phyloP scores from a whole-genome alignment of 345 rosid genomes.

The Salix brachista region DNA sequence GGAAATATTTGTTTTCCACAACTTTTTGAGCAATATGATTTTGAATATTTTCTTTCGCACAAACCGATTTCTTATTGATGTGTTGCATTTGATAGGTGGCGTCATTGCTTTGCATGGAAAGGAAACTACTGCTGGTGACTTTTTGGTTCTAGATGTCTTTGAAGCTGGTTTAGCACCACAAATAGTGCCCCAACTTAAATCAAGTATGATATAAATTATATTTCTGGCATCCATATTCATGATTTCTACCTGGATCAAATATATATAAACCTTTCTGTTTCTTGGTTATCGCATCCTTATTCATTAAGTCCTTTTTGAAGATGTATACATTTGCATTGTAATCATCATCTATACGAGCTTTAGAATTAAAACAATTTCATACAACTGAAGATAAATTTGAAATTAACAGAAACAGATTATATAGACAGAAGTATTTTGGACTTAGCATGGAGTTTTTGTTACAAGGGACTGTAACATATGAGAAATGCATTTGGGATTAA shows the following conservation, averaged over 20 bases:
- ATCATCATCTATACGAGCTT: background rate
- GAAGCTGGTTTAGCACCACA: slow-evolving; percentile 93
- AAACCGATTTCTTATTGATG: slow-evolving; percentile 13
- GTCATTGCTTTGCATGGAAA: slow-evolving; percentile 83
- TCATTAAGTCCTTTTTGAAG: background rate
- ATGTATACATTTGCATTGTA: background rate
- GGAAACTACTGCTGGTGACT: slow-evolving; percentile 79
- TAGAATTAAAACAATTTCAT: background rate
- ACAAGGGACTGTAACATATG: background rate
- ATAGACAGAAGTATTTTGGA: background rate
- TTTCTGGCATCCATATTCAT: slow-evolving; percentile 15
- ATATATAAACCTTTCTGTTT: background rate
- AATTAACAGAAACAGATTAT: background rate
- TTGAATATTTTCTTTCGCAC: slow-evolving; percentile 7
- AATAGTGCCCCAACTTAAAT: slow-evolving; percentile 50
- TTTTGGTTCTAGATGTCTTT: slow-evolving; percentile 72
- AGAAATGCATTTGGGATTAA: background rate
- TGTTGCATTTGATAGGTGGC: slow-evolving; percentile 47
- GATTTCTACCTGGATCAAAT: background rate
- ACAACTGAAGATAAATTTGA: background rate
- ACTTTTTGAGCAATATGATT: background rate
- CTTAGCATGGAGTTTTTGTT: background rate
- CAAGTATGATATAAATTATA: slow-evolving; percentile 37
- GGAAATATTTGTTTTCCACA: background rate
- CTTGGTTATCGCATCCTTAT: background rate